Evolutionary conservation across 2,329 filamentous ascomycete genomes (phyloP), one percentile per base, ranked within the genome.

Genomic region (Colletotrichum endophyticum): DNA sequence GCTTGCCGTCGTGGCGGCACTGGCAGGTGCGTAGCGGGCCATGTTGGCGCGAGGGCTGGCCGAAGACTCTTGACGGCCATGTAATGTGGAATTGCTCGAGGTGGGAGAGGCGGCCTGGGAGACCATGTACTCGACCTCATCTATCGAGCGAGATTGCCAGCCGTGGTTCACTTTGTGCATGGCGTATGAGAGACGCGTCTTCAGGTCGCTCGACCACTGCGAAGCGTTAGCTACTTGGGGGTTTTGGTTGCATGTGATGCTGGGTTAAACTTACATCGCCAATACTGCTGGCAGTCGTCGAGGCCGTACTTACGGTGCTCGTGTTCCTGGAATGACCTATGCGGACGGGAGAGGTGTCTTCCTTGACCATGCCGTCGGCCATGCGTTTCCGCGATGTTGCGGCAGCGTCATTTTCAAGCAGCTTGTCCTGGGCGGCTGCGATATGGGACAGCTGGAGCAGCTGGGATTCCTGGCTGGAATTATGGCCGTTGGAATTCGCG

Each of bases 131-230:
- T 96, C 95, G 34, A 96, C 91, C 84, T 96, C 94, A 72, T 94
- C 93, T 74, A 97, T 92, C 22, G 92, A 92, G 78, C 94, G 92
- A 66, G 93, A 91, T 85, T 98, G 94, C 94, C 96, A 97, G 75
- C 95, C 95, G 82, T 98, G 93, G 83, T 95, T 95, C 56, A 98
- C 94, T 85, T 98, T 98, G 82, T 98, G 91, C 91, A 98, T 97
- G 78, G 96, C 96, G 84, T 98, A 98, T 8, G 95, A 95, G 32
- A 99, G 90, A 80, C 95, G 94, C 67, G 95, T 93, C 82, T 94
- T 94, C 69, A 99, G 90, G 82, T 96, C 94, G 71, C 93, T 91
- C 56, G 95, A 95, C 70, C 95, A 87, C 94, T 96, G 83, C 12
- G 28, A 63, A 25, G 59, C 32, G 78, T 84, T 73, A 83, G 80